phyloP scores from a whole-genome alignment of 331 rosid species.

The Rhamnella rubrinervis region DNA sequence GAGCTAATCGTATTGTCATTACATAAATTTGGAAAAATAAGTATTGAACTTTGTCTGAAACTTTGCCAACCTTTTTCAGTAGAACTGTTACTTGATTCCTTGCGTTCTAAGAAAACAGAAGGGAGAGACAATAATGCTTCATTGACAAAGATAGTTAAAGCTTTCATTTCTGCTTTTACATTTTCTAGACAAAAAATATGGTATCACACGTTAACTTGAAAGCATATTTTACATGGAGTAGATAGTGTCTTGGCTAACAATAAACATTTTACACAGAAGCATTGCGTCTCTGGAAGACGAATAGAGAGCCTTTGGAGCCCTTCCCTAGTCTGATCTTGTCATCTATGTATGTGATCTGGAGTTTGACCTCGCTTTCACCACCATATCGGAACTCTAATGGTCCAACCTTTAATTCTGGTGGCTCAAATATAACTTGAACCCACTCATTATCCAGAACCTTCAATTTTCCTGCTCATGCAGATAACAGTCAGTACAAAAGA shows the following conservation, averaged over 20 bases:
- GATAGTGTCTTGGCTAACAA: background rate
- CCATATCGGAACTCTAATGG: constrained; percentile 62
- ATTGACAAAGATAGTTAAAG: no score
- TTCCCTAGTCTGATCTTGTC: constrained; percentile 79
- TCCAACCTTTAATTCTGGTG: constrained; percentile 74
- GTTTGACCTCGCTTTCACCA: constrained; percentile 89
- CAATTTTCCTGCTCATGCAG: constrained; percentile 56
- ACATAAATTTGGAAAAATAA: no score
- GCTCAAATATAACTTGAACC: constrained; percentile 81
- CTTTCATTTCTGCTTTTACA: no score
- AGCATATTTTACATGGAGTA: background rate
- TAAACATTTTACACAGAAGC: background rate
- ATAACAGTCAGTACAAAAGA: background rate
- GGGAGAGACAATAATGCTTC: no score
- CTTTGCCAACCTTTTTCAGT: no score
- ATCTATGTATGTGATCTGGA: constrained; percentile 76
- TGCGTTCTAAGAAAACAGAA: no score
- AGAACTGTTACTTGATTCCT: no score
- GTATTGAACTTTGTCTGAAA: no score
- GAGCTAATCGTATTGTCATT: no score
- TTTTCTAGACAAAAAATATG: no score
- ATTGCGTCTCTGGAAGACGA: constrained; percentile 62
- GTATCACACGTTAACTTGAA: no score
- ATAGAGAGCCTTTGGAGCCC: constrained; percentile 91
- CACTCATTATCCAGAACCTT: constrained; percentile 59